Evolutionary conservation across 208 protist species (phyloP), one percentile per base, ranked within the genome.

Genomic region (Wallacemonas collosoma): DNA sequence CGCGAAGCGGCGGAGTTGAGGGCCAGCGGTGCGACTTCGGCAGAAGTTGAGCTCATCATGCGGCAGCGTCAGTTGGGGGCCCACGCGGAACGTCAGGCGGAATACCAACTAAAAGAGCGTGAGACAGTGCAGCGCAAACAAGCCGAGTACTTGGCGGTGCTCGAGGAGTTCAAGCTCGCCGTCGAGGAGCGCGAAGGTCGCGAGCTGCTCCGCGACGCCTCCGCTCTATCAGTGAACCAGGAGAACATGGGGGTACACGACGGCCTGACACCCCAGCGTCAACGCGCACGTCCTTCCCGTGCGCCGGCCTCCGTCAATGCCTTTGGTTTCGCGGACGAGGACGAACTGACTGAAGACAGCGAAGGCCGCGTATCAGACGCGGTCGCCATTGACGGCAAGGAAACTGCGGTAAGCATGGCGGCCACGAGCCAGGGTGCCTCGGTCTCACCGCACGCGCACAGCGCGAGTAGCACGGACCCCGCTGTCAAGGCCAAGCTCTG

Each of bases 151-250:
- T 71, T 93, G 35, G 79, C 90, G 54, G 75, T 86, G 74, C 86
- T 96, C 51, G 83, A 91, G 50, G 50, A 83, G 58, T 83, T 96
- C 61, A 82, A 84, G 64, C 44, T 71, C n/a, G 79, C 83, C 40
- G 86, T 91, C n/a, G 91, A 96, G 77, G 57, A 78, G 68, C 80
- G 88, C 17, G 91, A 96, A 44, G 91, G 91, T 1, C 58, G 74
- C 35, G 91, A 94, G 73, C 51, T 96, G 72, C 45, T 94, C 62
- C 8, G 68, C 55, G 48, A 26, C 15, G n/a, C 70, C 38, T 56
- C 44, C 4, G 51, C 39, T 2, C 12, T 38, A 6, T 6, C 15
- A 26, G 57, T 11, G 36, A 1, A 8, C 54, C 14, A 39, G 9
- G 58, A 7, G 58, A 12, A 45, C 40, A 11, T n/a, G 40, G 26